These are phyloP conservation scores for Lentinula sp. DNA, from an alignment of 768 basidiomycete genomes.

Conservation along the genomic window DNA sequence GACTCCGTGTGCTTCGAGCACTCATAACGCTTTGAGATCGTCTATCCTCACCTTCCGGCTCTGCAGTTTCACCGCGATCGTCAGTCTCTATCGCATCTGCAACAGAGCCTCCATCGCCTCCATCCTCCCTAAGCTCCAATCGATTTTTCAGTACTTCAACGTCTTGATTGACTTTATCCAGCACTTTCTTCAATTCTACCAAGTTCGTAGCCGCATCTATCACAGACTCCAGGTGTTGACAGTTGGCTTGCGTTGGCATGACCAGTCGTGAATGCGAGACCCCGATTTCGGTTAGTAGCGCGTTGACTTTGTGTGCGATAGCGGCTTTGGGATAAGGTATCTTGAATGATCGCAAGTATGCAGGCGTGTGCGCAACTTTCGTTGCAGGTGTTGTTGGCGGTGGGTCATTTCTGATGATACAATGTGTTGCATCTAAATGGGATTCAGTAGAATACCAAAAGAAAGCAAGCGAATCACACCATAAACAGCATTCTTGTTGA, in stretches of 20 bases:
- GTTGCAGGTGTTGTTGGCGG: slow-evolving; percentile 46
- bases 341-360: slow-evolving; percentile 82
- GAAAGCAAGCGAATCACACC: slow-evolving; percentile 31
- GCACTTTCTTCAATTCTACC: slow-evolving; percentile 83
- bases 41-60: slow-evolving; percentile 39
- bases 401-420: slow-evolving; percentile 65
- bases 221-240: slow-evolving; percentile 65
- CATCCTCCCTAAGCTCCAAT: slow-evolving; percentile 44
- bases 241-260: slow-evolving; percentile 90
- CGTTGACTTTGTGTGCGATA: slow-evolving; percentile 68
- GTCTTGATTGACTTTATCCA: slow-evolving; percentile 86
- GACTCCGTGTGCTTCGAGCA: slow-evolving; percentile 43
- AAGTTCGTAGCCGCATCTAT: slow-evolving; percentile 66
- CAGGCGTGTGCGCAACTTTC: slow-evolving; percentile 77
- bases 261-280: slow-evolving; percentile 71
- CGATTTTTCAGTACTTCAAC: slow-evolving; percentile 64
- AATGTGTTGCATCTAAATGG: slow-evolving; percentile 56
- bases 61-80: slow-evolving; percentile 30
- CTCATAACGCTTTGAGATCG: slow-evolving; percentile 65
- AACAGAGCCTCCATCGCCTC: slow-evolving; percentile 25
- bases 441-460: not conserved
- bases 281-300: slow-evolving; percentile 72
- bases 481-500: slow-evolving; percentile 49
- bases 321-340: slow-evolving; percentile 74
- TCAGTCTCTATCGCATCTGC: slow-evolving; percentile 43